Conservation (phyloP, 805 yeast species). For the Myxozyma udenii region DNA sequence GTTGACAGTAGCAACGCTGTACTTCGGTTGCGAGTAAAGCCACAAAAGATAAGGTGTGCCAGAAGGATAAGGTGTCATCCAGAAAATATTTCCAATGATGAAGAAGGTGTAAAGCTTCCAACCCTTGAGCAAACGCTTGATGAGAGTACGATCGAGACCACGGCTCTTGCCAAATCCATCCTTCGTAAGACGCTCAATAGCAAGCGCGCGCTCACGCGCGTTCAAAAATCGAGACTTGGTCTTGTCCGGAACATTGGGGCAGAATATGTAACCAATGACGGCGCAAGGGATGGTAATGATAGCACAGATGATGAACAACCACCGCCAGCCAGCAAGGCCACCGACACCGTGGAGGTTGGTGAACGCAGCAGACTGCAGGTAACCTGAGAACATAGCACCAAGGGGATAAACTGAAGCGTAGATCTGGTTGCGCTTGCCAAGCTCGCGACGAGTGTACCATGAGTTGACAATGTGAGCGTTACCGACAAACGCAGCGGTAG, state of each 20-base stretch:
- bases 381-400: slow-evolving; percentile 61
- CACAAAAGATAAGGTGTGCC: slow-evolving; percentile 16
- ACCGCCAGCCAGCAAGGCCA: slow-evolving; percentile 66
- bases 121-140: slow-evolving; percentile 20
- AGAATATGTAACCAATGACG: slow-evolving; percentile 50
- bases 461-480: slow-evolving; percentile 43
- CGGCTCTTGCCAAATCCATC: slow-evolving; percentile 22
- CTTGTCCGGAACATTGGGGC: slow-evolving; percentile 66
- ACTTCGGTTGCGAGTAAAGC: slow-evolving; percentile 14
- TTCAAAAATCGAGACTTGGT: slow-evolving; percentile 53
- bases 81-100: slow-evolving; percentile 20
- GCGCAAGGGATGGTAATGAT: slow-evolving; percentile 58
- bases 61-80: slow-evolving; percentile 28
- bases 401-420: slow-evolving; percentile 61
- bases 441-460: slow-evolving; percentile 56
- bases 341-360: slow-evolving; percentile 46
- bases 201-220: slow-evolving; percentile 55
- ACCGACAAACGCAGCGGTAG: slow-evolving; percentile 48
- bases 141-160: slow-evolving; percentile 12
- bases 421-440: slow-evolving; percentile 57
- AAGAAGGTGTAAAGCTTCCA: slow-evolving; percentile 22
- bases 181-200: slow-evolving; percentile 44
- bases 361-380: slow-evolving; percentile 58
- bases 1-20: slow-evolving; percentile 35
- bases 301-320: slow-evolving; percentile 69